Evolutionary conservation across 2,329 filamentous ascomycete genomes (phyloP).

Genomic region (Helicocarpus griseus): DNA sequence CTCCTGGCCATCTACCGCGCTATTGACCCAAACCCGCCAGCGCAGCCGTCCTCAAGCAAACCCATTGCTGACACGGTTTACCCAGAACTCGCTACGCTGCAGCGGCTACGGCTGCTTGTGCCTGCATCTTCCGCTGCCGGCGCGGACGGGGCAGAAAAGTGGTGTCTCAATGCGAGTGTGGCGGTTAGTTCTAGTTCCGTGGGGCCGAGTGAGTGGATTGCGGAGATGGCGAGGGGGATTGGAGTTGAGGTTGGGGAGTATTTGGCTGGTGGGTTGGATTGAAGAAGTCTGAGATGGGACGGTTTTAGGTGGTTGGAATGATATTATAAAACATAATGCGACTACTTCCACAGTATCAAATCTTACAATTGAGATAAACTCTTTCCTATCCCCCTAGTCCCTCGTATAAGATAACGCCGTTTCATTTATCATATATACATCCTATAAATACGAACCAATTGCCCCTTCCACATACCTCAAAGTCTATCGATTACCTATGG

Average conservation of each 20-base stretch:
- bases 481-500: no score
- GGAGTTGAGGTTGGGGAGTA: constrained; percentile 38
- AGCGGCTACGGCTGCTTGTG: constrained; percentile 37
- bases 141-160: constrained; percentile 31
- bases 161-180: constrained; percentile 37
- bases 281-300: not conserved
- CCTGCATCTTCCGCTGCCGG: constrained; percentile 28
- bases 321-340: no score
- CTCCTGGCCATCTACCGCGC: constrained; percentile 40
- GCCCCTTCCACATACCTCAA: no score
- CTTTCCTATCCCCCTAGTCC: no score
- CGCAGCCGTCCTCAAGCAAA: not conserved
- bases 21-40: constrained; percentile 34
- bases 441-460: no score
- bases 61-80: constrained; percentile 36
- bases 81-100: constrained; percentile 37
- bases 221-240: constrained; percentile 34
- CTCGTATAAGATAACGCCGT: no score
- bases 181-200: constrained; percentile 6
- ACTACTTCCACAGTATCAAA: no score
- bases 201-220: constrained; percentile 33
- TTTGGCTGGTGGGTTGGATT: constrained; percentile 7
- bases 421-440: no score
- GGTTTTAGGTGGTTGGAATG: not conserved
- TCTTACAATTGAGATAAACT: no score